Evolutionary conservation across 2,329 filamentous ascomycete species (phyloP).

Genomic region (Cordyceps farinosa): DNA sequence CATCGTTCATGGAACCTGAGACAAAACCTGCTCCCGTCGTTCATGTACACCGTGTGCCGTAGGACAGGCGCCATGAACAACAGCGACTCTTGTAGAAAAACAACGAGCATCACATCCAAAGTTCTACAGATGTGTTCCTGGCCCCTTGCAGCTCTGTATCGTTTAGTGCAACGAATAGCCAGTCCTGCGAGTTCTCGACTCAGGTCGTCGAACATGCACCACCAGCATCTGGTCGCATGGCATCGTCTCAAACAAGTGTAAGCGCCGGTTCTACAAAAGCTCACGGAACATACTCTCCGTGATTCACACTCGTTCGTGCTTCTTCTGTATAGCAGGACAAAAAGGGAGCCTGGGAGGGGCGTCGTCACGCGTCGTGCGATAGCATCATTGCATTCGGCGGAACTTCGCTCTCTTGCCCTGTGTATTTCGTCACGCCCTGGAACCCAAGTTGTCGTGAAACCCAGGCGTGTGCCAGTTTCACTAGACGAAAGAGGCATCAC

Average conservation of each 20-base stretch:
- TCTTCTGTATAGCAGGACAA: background rate
- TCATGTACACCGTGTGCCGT: no score
- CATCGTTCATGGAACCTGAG: no score
- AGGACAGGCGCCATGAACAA: no score
- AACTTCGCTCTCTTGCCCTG: background rate
- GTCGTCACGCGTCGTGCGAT: background rate
- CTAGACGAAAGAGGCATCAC: slow-evolving; percentile 9
- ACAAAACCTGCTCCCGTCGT: no score
- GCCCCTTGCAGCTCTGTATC: no score
- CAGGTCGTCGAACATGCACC: background rate
- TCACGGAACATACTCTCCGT: no score
- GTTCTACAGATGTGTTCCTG: no score
- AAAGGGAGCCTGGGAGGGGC: background rate
- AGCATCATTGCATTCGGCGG: background rate
- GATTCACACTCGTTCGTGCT: no score
- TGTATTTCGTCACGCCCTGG: background rate
- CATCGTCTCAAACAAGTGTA: background rate
- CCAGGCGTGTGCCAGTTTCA: slow-evolving; percentile 2
- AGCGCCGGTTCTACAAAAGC: background rate
- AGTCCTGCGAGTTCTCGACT: background rate
- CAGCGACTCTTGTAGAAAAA: no score
- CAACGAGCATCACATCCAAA: no score
- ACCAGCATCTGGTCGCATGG: background rate
- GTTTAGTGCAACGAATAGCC: no score
- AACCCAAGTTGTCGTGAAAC: background rate